A percentile compares a stretch with the other conserved stretches of the same genome.
Conservation (phyloP, 176 grass and related monocot genomes). For the Aegilops longissima region DNA sequence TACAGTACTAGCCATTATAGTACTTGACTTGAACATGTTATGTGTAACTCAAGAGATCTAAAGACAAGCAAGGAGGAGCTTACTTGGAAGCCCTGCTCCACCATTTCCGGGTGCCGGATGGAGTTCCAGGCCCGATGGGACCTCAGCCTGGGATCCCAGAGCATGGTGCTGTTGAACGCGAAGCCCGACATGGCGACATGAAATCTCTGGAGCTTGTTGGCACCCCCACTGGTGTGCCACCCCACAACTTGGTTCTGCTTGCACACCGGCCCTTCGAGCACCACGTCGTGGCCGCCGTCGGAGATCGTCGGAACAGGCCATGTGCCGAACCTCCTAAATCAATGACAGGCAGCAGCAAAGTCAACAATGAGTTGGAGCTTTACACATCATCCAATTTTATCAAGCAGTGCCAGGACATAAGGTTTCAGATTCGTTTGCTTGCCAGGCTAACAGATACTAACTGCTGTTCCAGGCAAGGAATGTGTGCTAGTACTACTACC, state of each 20-base stretch:
- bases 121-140: constrained; percentile 72
- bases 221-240: constrained; percentile 80
- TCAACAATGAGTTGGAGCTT: constrained; percentile 1
- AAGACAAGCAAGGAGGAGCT: neutral
- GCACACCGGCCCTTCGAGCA: constrained; percentile 89
- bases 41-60: neutral
- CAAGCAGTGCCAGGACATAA: neutral
- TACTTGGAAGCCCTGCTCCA: constrained; percentile 83
- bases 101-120: constrained; percentile 75
- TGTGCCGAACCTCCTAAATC: constrained; percentile 79
- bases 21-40: neutral
- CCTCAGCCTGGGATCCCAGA: constrained; percentile 83
- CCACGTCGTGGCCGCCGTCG: constrained; percentile 43
- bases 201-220: constrained; percentile 82
- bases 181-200: constrained; percentile 95
- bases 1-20: neutral
- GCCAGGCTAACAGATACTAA: too few relatives aligned
- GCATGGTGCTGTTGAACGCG: constrained; percentile 96
- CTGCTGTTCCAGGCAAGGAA: neutral
- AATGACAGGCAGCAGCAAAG: constrained; percentile 9
- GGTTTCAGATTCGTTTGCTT: neutral
- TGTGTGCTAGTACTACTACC: neutral
- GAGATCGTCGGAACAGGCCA: constrained; percentile 92
- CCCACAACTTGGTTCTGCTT: constrained; percentile 76
- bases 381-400: neutral